Evolutionary conservation across 1,139 yeast species (phyloP).

Genomic region (Lodderomyces margitis): DNA sequence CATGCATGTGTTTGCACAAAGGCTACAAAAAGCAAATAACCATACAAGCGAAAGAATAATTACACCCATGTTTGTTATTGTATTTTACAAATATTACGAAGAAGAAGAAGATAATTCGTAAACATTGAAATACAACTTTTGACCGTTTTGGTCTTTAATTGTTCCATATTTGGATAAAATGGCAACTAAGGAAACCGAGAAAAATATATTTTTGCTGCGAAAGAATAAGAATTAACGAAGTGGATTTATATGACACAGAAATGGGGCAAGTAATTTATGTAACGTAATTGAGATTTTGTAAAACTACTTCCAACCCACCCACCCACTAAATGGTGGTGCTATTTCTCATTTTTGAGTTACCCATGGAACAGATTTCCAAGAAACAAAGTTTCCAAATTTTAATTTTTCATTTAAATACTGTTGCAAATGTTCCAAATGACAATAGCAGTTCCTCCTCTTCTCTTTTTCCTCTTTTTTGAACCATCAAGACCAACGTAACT

Average conservation of each 20-base stretch:
- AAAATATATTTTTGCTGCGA: conserved; percentile 1
- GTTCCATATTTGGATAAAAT: not conserved
- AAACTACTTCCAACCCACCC: too few species aligned
- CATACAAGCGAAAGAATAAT: not conserved
- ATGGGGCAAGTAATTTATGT: not conserved
- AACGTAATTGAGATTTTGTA: conserved; percentile 1
- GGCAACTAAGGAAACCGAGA: conserved; percentile 3
- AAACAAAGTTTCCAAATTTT: not conserved
- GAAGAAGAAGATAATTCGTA: too few species aligned
- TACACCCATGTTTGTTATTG: not conserved
- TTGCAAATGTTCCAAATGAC: too few species aligned
- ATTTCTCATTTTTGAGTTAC: conserved; percentile 1
- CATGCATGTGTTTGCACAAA: not conserved
- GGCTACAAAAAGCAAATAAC: not conserved
- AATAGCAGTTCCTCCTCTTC: too few species aligned
- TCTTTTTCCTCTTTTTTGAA: too few species aligned
- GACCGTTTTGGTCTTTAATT: not conserved
- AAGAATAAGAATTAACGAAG: conserved; percentile 1
- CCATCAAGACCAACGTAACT: too few species aligned
- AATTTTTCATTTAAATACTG: not conserved
- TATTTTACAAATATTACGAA: not conserved
- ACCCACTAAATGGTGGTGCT: too few species aligned
- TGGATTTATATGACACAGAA: not conserved
- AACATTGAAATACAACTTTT: not conserved
- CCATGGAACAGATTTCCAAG: not conserved